Evolutionary conservation across 2,329 filamentous ascomycete species (phyloP).

Genomic region (Ambrosiella xylebori): DNA sequence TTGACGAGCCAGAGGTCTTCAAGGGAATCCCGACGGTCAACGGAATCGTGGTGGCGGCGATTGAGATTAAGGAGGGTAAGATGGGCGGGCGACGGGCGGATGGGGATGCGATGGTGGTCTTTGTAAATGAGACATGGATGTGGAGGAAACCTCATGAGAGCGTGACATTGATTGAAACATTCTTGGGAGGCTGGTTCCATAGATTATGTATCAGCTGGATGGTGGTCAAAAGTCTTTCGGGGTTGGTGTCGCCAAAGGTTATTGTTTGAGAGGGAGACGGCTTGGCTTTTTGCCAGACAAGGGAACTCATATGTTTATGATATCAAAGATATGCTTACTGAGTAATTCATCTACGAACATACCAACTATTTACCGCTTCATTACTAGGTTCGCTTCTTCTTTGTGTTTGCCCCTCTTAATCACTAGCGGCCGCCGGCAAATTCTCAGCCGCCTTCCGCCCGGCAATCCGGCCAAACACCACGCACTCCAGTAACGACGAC

Average conservation of each 20-base stretch:
- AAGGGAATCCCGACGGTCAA: slow-evolving; percentile 12
- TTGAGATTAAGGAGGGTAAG: slow-evolving; percentile 4
- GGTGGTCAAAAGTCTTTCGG: slow-evolving; percentile 16
- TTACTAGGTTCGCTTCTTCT: background rate
- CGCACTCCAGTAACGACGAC: slow-evolving; percentile 44
- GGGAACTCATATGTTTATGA: background rate
- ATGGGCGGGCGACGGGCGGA: slow-evolving; percentile 1
- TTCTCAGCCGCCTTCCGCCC: slow-evolving; percentile 28
- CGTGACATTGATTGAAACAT: slow-evolving; percentile 19
- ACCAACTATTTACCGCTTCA: background rate
- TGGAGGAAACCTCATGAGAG: slow-evolving; percentile 19
- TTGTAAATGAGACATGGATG: slow-evolving; percentile 26
- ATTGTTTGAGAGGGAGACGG: background rate
- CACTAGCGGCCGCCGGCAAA: background rate
- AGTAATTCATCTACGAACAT: background rate
- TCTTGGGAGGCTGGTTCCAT: slow-evolving; percentile 20
- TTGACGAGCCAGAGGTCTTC: slow-evolving; percentile 16
- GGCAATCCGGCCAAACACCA: slow-evolving; percentile 43
- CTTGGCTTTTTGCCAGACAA: background rate
- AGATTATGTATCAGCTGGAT: slow-evolving; percentile 18
- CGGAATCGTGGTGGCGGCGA: slow-evolving; percentile 12
- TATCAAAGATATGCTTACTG: background rate
- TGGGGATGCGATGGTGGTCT: slow-evolving; percentile 10
- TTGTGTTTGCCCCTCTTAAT: background rate
- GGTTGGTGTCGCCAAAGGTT: background rate